phyloP scores from a whole-genome alignment of 768 basidiomycete species.

The Hirschioporus abietinus region DNA sequence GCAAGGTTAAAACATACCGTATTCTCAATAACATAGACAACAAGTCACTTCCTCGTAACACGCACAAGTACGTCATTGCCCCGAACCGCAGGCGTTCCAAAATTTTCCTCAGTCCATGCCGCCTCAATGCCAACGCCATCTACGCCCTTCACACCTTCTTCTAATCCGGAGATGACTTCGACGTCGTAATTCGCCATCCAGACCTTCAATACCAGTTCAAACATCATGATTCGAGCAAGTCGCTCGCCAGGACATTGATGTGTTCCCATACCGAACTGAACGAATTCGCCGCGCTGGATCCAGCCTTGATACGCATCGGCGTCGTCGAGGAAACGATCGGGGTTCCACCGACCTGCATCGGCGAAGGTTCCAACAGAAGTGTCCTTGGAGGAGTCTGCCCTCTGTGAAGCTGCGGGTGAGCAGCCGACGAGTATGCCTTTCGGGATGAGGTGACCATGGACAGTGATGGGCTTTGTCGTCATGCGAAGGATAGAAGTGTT shows the following conservation, averaged over 20 bases:
- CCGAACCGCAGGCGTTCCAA: slow-evolving; percentile 2
- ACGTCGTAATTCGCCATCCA: slow-evolving; percentile 2
- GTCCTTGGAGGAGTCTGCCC: neutral
- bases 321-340: neutral
- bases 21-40: neutral
- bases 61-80: neutral
- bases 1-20: neutral
- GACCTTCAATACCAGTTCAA: neutral
- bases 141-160: neutral
- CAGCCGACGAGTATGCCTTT: neutral
- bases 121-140: neutral
- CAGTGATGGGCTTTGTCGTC: neutral
- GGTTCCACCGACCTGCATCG: slow-evolving; percentile 2
- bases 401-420: neutral
- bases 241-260: slow-evolving; percentile 3
- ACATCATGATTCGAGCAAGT: slow-evolving; percentile 1
- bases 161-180: neutral
- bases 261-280: neutral
- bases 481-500: neutral
- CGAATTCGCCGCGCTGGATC: slow-evolving; percentile 1
- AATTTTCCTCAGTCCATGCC: slow-evolving; percentile 2
- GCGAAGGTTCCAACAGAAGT: neutral
- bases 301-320: neutral
- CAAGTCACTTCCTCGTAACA: neutral
- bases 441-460: neutral